Evolutionary conservation across 257 asterid genomes (phyloP).

Genomic region (Verbascum thapsus): DNA sequence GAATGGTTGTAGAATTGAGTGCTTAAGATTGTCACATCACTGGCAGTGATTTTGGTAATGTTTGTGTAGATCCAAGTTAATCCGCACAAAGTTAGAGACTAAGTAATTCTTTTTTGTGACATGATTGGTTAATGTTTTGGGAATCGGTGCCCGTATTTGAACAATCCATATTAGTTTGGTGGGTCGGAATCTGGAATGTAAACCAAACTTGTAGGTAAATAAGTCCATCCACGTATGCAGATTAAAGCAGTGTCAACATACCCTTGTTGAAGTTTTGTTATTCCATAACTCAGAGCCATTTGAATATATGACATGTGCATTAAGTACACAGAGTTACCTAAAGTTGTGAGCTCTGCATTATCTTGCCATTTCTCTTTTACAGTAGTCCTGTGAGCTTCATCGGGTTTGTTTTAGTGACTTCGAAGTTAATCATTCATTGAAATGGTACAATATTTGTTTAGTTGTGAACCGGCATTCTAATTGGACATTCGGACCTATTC

Average conservation of each 20-base stretch:
- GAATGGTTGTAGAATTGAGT: conserved; percentile 21
- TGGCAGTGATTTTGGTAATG: conserved; percentile 3
- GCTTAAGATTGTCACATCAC: conserved; percentile 14
- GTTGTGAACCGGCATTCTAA: neutral
- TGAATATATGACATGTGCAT: neutral
- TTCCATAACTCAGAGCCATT: conserved; percentile 2
- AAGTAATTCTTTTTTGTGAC: conserved; percentile 7
- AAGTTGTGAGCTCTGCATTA: neutral
- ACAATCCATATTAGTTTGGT: conserved; percentile 19
- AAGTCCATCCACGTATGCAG: conserved; percentile 5
- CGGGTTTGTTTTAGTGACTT: conserved; percentile 12
- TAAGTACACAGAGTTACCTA: neutral
- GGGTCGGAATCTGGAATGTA: conserved; percentile 12
- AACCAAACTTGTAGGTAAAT: neutral
- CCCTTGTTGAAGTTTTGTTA: conserved; percentile 22
- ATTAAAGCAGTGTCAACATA: conserved; percentile 15
- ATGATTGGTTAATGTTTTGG: conserved; percentile 18
- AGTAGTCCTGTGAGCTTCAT: neutral
- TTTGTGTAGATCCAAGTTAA: conserved; percentile 26
- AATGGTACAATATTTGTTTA: neutral
- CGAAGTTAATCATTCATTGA: conserved; percentile 12
- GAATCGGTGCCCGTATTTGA: neutral
- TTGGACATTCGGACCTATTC: neutral
- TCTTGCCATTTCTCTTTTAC: conserved; percentile 8
- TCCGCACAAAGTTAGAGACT: conserved; percentile 19